Base-by-base conservation (phyloP, 73 alveolate species). In the Breviolum minutum region DNA sequence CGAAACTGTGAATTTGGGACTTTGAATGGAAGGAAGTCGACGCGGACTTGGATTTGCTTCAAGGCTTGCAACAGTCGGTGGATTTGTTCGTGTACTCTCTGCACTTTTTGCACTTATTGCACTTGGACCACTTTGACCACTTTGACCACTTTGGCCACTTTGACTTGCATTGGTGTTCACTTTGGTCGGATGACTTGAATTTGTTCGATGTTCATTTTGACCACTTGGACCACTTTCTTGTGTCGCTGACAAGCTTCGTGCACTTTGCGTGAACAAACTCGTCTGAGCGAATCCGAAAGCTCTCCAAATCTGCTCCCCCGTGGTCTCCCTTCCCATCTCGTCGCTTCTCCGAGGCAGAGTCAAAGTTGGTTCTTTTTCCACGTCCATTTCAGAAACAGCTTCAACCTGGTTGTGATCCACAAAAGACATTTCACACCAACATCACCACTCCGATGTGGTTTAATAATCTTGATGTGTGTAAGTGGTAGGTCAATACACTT, bases 321-420 rank as follows among this genome's bases (percentile, higher is more conserved):
- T 83, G 16, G 71, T 9, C 24, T 74, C 64, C 26, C 76, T 24
- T 22, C 76, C 40, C 54, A 61, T 74, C 90, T n/a, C 63, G 6
- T 62, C 92, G 8, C 48, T 6, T 9, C 90, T 66, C 8, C 77
- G 40, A 9, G 97, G 97, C 40, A 54, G 19, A 8, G 71, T 87
- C 64, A 71, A n/a, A 40, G 97, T 71, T 12, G 97, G 97, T 63
- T 91, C 97, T 61, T 54, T 54, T 74, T 11, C 29, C 90, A 14
- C 61, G 20, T 81, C 90, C 30, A 48, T 14, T 63, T 81, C 70
- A 16, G 70, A 81, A 40, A 40, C 54, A 3, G 54, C 54, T 40
- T 40, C 54, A 40, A 40, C 54, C 54, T 40, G 54, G 54, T 3
- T 40, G 54, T 40, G 54, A 40, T 40, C 54, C 54, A 40, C 54